Conservation (phyloP, 305 asterid genomes). For the Andrographis paniculata region DNA sequence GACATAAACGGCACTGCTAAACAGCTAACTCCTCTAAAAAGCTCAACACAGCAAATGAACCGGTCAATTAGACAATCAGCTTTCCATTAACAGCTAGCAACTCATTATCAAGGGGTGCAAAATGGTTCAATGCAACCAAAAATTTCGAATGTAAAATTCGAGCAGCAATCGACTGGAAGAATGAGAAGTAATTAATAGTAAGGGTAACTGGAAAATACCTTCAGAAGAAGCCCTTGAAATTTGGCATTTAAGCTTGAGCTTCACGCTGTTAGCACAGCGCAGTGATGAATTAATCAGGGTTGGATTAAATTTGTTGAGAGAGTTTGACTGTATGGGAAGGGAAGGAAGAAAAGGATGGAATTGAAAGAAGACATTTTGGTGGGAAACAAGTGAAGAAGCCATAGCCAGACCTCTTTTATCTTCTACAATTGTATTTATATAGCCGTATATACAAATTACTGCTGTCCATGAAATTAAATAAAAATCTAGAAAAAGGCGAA, state of each 20-base stretch:
- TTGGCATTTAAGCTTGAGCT: conserved; percentile 25
- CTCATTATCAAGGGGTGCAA: too few species aligned
- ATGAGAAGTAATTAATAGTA: conserved; percentile 2
- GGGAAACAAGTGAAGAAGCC: conserved; percentile 32
- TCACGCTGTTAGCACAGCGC: background rate
- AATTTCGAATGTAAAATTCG: background rate
- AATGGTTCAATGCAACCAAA: too few species aligned
- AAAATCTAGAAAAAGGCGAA: too few species aligned
- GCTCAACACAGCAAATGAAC: too few species aligned
- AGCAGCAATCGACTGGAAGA: background rate
- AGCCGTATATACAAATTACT: background rate
- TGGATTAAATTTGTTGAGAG: background rate
- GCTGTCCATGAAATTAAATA: background rate
- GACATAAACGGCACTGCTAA: too few species aligned
- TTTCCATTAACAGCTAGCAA: too few species aligned
- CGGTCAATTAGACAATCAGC: too few species aligned
- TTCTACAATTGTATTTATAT: background rate
- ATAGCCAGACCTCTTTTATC: conserved; percentile 14
- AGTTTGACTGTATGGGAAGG: background rate
- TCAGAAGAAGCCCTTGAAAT: conserved; percentile 41
- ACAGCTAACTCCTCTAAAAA: too few species aligned
- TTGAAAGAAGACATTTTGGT: conserved; percentile 8
- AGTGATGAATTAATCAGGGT: background rate
- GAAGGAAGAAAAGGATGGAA: conserved; percentile 14
- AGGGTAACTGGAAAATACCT: conserved; percentile 22